These are phyloP conservation scores for Kazachstania sp. DNA, from an alignment of 1,139 yeast genomes.

Conservation along the genomic window DNA sequence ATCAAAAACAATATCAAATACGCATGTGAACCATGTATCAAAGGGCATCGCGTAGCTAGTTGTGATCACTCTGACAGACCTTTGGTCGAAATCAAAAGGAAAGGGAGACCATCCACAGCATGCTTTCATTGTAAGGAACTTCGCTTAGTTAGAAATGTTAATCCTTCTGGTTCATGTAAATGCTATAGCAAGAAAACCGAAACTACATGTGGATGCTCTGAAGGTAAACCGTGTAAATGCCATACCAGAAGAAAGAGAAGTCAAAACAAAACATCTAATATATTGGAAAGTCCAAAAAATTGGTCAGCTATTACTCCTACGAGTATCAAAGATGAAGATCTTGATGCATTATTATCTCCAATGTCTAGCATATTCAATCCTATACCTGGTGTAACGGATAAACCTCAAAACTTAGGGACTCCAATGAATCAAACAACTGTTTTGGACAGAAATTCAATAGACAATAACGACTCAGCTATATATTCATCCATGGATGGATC, in stretches of 20 bases:
- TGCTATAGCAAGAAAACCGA: conserved; percentile 46
- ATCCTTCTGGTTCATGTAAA: conserved; percentile 52
- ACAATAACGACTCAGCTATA: neutral
- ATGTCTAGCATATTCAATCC: neutral
- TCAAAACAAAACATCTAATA: neutral
- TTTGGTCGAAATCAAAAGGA: conserved; percentile 81
- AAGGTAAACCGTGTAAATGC: conserved; percentile 8
- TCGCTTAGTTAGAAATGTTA: conserved; percentile 59
- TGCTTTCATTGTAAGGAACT: conserved; percentile 82
- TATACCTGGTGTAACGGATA: neutral
- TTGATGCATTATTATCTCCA: neutral
- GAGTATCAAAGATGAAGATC: neutral
- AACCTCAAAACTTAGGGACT: neutral
- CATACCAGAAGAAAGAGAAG: conserved; percentile 7
- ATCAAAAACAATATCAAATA: conserved; percentile 83
- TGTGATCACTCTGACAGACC: conserved; percentile 88
- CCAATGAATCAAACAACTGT: neutral
- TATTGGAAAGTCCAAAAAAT: neutral
- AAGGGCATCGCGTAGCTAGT: conserved; percentile 90
- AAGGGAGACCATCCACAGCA: conserved; percentile 91
- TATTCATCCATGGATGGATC: neutral
- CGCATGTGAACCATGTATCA: conserved; percentile 90
- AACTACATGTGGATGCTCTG: conserved; percentile 26
- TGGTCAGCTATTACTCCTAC: neutral
- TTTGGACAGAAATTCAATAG: neutral